phyloP scores from a whole-genome alignment of 208 protist species.

The Entamoeba dispar region DNA sequence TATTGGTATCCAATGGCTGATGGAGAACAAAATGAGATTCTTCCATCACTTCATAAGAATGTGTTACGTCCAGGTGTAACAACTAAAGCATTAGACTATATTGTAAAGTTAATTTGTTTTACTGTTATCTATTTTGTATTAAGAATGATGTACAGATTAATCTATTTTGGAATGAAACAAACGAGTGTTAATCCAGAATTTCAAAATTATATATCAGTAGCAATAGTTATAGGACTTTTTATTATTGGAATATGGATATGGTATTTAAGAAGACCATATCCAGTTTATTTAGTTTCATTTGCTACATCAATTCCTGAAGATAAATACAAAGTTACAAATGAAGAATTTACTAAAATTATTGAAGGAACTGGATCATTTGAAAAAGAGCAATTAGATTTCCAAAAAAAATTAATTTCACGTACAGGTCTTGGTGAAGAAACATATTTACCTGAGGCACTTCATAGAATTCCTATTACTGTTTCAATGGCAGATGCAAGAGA shows the following conservation, averaged over 20 bases:
- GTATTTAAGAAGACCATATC: background rate
- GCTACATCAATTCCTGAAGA: background rate
- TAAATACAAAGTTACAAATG: background rate
- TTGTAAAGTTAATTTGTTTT: background rate
- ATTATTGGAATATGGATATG: background rate
- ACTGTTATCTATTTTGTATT: background rate
- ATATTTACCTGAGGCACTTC: background rate
- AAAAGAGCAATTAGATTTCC: background rate
- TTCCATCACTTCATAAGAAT: background rate
- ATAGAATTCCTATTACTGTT: background rate
- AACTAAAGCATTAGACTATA: background rate
- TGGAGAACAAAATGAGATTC: background rate
- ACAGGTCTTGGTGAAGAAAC: background rate
- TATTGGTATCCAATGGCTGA: background rate
- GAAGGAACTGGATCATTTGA: background rate
- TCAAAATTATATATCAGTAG: background rate
- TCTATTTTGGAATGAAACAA: background rate
- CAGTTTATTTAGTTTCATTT: background rate
- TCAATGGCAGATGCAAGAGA: background rate
- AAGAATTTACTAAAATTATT: background rate
- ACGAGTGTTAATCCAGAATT: background rate
- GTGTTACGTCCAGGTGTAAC: background rate
- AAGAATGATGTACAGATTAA: background rate
- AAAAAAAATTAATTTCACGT: background rate
- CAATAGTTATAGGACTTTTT: background rate